phyloP scores from a whole-genome alignment of 75 land plant species.

The Pinus tabuliformis region DNA sequence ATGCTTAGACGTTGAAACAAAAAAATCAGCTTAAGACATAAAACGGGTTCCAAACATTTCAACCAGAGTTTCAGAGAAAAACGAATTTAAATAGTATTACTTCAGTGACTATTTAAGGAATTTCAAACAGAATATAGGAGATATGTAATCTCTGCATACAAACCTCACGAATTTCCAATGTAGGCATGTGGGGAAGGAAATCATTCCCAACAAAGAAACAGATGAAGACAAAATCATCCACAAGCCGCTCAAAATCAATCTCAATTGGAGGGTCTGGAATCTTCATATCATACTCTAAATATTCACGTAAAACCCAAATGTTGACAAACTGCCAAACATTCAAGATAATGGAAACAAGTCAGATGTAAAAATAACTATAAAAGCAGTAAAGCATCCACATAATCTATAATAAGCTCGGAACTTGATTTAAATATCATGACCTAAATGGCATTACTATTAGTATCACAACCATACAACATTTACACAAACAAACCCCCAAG shows the following conservation, averaged over 20 bases:
- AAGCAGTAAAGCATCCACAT: not conserved
- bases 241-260: conserved; percentile 53
- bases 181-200: conserved; percentile 78
- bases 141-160: not conserved
- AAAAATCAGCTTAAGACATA: too few relatives aligned
- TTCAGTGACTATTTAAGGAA: not conserved
- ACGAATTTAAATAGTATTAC: not conserved
- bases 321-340: conserved; percentile 55
- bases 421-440: too few relatives aligned
- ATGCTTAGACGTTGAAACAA: too few relatives aligned
- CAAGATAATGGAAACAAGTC: not conserved
- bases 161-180: conserved; percentile 83
- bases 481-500: too few relatives aligned
- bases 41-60: too few relatives aligned
- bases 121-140: not conserved
- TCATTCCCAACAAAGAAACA: conserved; percentile 88
- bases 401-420: not conserved
- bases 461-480: too few relatives aligned
- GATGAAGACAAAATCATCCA: conserved; percentile 78
- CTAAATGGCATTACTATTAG: too few relatives aligned
- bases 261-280: conserved; percentile 38
- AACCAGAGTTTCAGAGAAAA: not conserved
- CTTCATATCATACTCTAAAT: conserved; percentile 53
- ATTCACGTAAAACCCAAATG: conserved; percentile 65
- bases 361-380: not conserved